Percentiles rank a stretch among this genome's conserved stretches.
These are phyloP conservation scores for Amoebophrya sp. DNA, from an alignment of 169 alveolate species.

Conservation along the genomic window DNA sequence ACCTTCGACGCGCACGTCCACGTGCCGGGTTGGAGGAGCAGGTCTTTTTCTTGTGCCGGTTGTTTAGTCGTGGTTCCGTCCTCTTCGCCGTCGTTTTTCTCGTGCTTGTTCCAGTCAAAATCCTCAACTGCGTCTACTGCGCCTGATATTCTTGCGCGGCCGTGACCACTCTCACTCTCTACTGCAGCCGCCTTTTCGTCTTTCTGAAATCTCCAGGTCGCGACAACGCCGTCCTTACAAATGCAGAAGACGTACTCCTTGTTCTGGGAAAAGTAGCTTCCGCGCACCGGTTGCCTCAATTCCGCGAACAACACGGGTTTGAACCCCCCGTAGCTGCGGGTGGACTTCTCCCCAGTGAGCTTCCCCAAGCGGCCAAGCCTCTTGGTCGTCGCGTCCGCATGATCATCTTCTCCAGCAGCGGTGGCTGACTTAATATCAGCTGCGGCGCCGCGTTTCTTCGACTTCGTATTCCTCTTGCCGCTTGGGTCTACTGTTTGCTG, in stretches of 20 bases:
- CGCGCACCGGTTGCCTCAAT: conserved; percentile 1
- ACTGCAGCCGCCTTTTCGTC: not conserved
- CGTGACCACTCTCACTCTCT: too few relatives aligned
- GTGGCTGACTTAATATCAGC: not conserved
- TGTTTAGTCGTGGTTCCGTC: not conserved
- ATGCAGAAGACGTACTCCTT: not conserved
- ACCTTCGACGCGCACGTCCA: not conserved
- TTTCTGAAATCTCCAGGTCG: not conserved
- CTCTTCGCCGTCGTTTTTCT: not conserved
- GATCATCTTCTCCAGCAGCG: not conserved
- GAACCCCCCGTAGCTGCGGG: not conserved
- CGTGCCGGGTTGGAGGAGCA: not conserved
- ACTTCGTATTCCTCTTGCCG: not conserved
- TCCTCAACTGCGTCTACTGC: too few relatives aligned
- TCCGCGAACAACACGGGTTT: not conserved
- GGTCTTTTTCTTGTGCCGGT: not conserved
- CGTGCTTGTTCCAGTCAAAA: conserved; percentile 30
- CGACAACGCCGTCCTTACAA: conserved; percentile 21
- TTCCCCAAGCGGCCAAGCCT: not conserved
- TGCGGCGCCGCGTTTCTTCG: not conserved
- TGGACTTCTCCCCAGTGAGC: not conserved
- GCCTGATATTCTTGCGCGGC: too few relatives aligned
- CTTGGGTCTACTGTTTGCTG: not conserved
- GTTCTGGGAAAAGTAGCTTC: not conserved
- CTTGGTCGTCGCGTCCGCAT: not conserved